phyloP scores from a whole-genome alignment of 2,329 filamentous ascomycete genomes.

The Epichloe coenophiala region DNA sequence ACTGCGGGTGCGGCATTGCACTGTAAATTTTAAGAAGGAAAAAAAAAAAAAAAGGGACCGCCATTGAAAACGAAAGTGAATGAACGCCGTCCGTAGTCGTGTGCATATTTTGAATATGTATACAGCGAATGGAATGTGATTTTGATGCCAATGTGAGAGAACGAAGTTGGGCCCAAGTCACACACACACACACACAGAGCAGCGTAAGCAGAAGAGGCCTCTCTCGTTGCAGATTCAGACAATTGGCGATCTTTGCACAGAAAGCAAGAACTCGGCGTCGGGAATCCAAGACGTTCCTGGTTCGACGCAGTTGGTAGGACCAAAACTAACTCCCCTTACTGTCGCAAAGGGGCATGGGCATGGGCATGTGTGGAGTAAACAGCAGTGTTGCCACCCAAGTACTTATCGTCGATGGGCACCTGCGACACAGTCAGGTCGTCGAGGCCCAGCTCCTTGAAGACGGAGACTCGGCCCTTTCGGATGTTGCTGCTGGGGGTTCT shows the following conservation, averaged over 20 bases:
- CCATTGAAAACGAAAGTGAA: neutral
- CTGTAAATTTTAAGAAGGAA: neutral
- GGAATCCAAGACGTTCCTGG: neutral
- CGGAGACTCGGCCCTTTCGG: constrained; percentile 34
- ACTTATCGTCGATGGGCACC: neutral
- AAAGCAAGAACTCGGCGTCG: neutral
- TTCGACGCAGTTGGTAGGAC: neutral
- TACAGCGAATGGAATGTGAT: neutral
- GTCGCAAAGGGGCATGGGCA: neutral
- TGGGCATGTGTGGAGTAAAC: neutral
- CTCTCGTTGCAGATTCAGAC: no score
- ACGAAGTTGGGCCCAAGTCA: neutral
- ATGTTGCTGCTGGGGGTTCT: constrained; percentile 29
- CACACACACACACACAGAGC: neutral
- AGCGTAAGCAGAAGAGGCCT: neutral
- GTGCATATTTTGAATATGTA: neutral
- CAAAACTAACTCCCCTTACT: no score
- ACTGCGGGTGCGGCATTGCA: neutral
- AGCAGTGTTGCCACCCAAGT: neutral
- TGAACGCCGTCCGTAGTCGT: neutral
- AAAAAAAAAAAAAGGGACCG: no score
- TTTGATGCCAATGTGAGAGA: neutral
- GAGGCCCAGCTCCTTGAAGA: constrained; percentile 39
- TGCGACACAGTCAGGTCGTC: constrained; percentile 13
- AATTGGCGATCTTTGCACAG: neutral